phyloP scores from a whole-genome alignment of 2,329 filamentous ascomycete genomes.

The Ceratocystis cubensis region DNA sequence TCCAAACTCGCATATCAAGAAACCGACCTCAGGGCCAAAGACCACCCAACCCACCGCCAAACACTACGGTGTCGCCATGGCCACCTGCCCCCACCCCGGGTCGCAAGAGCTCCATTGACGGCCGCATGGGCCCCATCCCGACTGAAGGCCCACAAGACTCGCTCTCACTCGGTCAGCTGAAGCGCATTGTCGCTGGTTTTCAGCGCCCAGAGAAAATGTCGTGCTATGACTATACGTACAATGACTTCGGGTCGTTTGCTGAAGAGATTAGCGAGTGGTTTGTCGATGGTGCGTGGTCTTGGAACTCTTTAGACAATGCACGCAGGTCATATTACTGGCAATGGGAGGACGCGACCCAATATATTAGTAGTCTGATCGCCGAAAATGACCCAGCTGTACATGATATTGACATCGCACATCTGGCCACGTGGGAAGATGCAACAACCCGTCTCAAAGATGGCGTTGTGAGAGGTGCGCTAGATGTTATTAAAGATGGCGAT shows the following conservation, averaged over 20 bases:
- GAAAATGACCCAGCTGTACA: slow-evolving; percentile 26
- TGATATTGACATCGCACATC: slow-evolving; percentile 23
- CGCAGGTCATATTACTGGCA: slow-evolving; percentile 65
- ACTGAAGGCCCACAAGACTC: slow-evolving; percentile 40
- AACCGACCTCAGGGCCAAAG: not conserved
- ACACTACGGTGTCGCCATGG: not conserved
- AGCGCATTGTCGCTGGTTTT: slow-evolving; percentile 60
- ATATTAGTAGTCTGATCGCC: slow-evolving; percentile 23
- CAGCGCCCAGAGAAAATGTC: slow-evolving; percentile 54
- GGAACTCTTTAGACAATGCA: slow-evolving; percentile 61
- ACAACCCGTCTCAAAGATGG: slow-evolving; percentile 31
- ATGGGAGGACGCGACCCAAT: slow-evolving; percentile 45
- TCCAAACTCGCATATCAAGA: not conserved
- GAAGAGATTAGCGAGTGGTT: slow-evolving; percentile 98
- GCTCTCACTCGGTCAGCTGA: slow-evolving; percentile 60
- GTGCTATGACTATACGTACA: slow-evolving; percentile 71
- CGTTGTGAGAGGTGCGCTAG: slow-evolving; percentile 46
- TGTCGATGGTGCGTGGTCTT: slow-evolving; percentile 76
- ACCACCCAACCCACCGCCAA: slow-evolving; percentile 3
- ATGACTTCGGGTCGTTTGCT: slow-evolving; percentile 58
- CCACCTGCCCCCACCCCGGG: slow-evolving; percentile 10
- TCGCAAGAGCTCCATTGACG: slow-evolving; percentile 23
- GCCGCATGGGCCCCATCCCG: slow-evolving; percentile 30
- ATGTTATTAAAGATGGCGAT: slow-evolving; percentile 33
- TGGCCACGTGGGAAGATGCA: slow-evolving; percentile 52